Evolutionary conservation across 805 yeast genomes (phyloP), one percentile per base, ranked within the genome.

Genomic region (Wickerhamiella occidentalis): DNA sequence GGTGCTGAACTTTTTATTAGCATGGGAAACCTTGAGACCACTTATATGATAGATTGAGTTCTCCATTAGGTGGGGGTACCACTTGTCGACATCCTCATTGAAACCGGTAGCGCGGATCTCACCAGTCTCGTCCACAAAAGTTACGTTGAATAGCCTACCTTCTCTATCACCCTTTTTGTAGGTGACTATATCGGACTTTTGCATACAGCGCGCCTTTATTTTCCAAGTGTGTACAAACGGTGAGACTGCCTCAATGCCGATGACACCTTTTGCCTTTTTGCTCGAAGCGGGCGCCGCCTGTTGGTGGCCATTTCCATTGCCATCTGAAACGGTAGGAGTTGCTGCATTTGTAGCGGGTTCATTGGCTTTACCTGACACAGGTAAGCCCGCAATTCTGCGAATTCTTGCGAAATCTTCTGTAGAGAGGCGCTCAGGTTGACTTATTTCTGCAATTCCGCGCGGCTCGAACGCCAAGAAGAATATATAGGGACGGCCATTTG

Each of bases 31-130:
- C 54, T 88, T 73, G 15, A 90, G 88, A n/a, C 40, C 28, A 37
- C 90, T 77, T 28, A 92, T 73, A 58, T 81, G 85, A 63, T 86
- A 92, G 6, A 85, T 94, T 65, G 83, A 80, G 30, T 95, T 96
- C 62, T 87, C 97, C 64, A 84, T 84, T 46, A 92, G 67, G 26
- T 79, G 59, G 57, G 82, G 84, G 68, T 77, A 80, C 61, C 77
- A 82, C 61, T 77, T 79, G 52, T 84, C 94, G 11, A 90, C 96
- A 58, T 76, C 75, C 35, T 85, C 90, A 64, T 84, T 85, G 67
- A 92, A 92, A 1, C 92, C 96, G 2, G 97, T 87, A 9, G 95
- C 96, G 60, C 92, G 76, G 58, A 92, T 92, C 69, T 92, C 97
- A 59, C 92, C 95, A 5, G 96, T 83, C 63, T 92, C 95, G 63